phyloP scores from a whole-genome alignment of 164 flowering plant species.

The Magnolia kwangsiensis region DNA sequence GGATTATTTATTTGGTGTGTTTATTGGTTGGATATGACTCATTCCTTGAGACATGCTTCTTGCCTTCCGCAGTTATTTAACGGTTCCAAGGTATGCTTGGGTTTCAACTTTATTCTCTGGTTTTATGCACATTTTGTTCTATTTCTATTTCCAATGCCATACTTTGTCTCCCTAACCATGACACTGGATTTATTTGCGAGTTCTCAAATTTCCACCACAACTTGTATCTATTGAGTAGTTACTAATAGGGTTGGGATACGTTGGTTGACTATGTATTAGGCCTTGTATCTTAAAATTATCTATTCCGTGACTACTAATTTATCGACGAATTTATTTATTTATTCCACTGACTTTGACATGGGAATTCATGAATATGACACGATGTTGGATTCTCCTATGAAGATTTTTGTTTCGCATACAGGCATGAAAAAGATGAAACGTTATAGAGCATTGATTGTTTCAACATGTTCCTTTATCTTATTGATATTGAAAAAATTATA shows the following conservation, averaged over 20 bases:
- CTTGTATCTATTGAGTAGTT: neutral
- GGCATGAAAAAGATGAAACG: too few species aligned
- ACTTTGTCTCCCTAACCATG: neutral
- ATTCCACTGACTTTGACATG: too few species aligned
- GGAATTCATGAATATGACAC: too few species aligned
- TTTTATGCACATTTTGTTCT: neutral
- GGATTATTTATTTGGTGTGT: constrained; percentile 75
- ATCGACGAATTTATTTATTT: too few species aligned
- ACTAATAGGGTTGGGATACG: neutral
- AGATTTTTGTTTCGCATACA: too few species aligned
- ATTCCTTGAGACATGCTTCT: constrained; percentile 79
- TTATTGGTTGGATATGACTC: constrained; percentile 93
- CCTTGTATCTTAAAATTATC: too few species aligned
- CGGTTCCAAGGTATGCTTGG: constrained; percentile 67
- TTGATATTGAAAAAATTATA: too few species aligned
- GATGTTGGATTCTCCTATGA: too few species aligned
- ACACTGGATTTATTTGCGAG: neutral
- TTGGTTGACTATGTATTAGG: neutral
- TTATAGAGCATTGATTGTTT: too few species aligned
- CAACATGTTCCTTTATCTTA: too few species aligned
- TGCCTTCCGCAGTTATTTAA: constrained; percentile 65
- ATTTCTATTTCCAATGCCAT: neutral
- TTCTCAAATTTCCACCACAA: neutral
- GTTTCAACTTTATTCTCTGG: neutral
- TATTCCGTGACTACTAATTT: too few species aligned